A percentile compares a stretch with the other conserved stretches of the same genome.
These are phyloP conservation scores for Plenodomus lindquistii DNA, from an alignment of 2,329 filamentous ascomycete species.

Conservation along the genomic window DNA sequence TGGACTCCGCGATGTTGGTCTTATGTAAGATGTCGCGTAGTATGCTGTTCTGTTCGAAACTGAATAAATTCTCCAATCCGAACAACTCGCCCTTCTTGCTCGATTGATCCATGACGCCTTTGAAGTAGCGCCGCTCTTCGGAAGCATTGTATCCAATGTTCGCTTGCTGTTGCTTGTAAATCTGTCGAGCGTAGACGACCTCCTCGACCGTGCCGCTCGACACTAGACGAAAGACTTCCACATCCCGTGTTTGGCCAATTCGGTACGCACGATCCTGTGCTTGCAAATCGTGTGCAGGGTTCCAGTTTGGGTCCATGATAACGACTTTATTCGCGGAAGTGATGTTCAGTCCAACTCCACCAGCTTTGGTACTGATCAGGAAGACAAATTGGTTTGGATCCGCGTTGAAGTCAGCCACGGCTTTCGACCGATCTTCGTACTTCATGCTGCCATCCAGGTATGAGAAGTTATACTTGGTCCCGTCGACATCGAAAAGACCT, in stretches of 20 bases:
- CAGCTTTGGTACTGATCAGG: constrained; percentile 89
- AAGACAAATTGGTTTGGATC: constrained; percentile 90
- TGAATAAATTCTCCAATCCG: constrained; percentile 83
- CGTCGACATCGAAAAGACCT: constrained; percentile 80
- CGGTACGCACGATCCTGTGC: constrained; percentile 96
- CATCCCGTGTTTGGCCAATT: constrained; percentile 89
- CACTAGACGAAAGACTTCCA: constrained; percentile 92
- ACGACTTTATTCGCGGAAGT: constrained; percentile 98
- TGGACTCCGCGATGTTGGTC: constrained; percentile 93
- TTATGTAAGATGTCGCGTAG: constrained; percentile 97
- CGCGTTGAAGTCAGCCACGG: constrained; percentile 89
- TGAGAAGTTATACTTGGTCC: constrained; percentile 77
- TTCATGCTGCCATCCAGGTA: constrained; percentile 85
- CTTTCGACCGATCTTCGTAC: constrained; percentile 79
- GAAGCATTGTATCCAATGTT: constrained; percentile 97
- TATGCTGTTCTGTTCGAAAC: constrained; percentile 76
- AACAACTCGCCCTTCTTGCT: constrained; percentile 92
- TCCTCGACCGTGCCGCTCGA: constrained; percentile 94
- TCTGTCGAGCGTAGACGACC: constrained; percentile 93
- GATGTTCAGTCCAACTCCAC: constrained; percentile 93
- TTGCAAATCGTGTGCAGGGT: constrained; percentile 90
- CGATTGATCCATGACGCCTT: constrained; percentile 83
- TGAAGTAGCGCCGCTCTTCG: constrained; percentile 91
- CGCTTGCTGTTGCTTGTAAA: constrained; percentile 98
- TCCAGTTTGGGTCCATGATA: constrained; percentile 97